Evolutionary conservation across 495 filamentous ascomycete genomes (phyloP), one percentile per base, ranked within the genome.

Genomic region (Penicillium desertorum): DNA sequence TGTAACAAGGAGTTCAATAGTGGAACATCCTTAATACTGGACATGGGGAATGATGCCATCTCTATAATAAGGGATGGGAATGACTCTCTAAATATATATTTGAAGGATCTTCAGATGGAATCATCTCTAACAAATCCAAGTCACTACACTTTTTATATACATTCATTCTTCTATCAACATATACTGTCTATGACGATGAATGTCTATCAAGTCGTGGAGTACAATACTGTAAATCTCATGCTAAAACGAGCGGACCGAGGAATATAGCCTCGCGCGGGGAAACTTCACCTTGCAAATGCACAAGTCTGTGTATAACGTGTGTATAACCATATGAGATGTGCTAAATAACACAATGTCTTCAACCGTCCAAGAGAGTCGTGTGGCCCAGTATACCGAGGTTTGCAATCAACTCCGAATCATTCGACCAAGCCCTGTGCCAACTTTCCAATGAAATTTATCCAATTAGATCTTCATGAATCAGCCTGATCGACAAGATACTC

Each of bases 321-420:
- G 14, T 37, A 37, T 6, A 37, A 0, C 1, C 34, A 37, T 37
- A 37, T 37, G 14, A 14, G 14, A 37, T 37, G 8, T n/a, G 34
- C 34, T 16, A 37, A 37, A 37, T 16, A n/a, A 16, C 7, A 37
- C 14, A 14, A 5, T 37, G 16, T 37, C 1, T 37, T 37, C 34
- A 7, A 16, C 34, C 16, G 16, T 37, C 2, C 14, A 37, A 7
- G 34, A n/a, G 34, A n/a, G 14, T 8, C 14, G 53, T 53, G 54
- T 32, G 25, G 43, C 22, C 11, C 12, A 30, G 20, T 36, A 7
- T 20, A 45, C 63, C 57, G 57, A 63, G 63, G 61, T 58, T 32
- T 49, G 29, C 32, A 56, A 53, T 54, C 47, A 23, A 42, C 14
- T 19, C 29, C 9, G 47, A 45, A 58, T 50, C 47, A 58, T 37